Conservation (phyloP, 2,329 filamentous ascomycete genomes). For the Aspergillus tamarii region DNA sequence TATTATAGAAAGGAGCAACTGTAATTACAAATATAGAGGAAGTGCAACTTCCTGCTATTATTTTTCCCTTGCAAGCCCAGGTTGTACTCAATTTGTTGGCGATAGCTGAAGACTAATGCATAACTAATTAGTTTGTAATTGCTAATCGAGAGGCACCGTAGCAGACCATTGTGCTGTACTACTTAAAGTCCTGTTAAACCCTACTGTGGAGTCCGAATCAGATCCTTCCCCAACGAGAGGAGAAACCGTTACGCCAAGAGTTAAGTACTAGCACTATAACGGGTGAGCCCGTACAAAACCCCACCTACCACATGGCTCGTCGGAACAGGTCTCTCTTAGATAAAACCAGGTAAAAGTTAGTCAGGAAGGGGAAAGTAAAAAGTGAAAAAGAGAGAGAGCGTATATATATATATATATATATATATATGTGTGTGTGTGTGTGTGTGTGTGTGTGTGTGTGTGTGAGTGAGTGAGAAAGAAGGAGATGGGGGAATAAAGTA, state of each 20-base stretch:
- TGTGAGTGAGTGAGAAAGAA: not conserved
- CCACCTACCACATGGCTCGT: conserved; percentile 35
- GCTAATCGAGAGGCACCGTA: not conserved
- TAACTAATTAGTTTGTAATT: not conserved
- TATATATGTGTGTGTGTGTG: too few relatives aligned
- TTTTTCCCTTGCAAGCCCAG: not conserved
- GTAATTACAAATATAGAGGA: not conserved
- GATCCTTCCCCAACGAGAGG: conserved; percentile 17
- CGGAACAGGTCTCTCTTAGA: not conserved
- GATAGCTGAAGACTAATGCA: not conserved
- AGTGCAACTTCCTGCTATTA: not conserved
- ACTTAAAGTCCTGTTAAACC: conserved; percentile 1
- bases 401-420: not conserved
- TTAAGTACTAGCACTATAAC: conserved; percentile 27
- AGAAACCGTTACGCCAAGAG: conserved; percentile 40
- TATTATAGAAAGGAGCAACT: not conserved
- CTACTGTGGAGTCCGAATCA: conserved; percentile 16
- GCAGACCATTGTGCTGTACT: not conserved
- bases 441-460: too few relatives aligned
- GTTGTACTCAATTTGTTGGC: not conserved
- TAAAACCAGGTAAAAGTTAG: conserved; percentile 5
- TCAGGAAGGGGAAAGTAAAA: conserved; percentile 9
- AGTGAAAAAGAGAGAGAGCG: not conserved
- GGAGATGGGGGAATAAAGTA: not conserved
- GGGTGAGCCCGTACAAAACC: conserved; percentile 38